These are phyloP conservation scores for Crithidia expoeki DNA, from an alignment of 208 protist genomes.

Conservation along the genomic window DNA sequence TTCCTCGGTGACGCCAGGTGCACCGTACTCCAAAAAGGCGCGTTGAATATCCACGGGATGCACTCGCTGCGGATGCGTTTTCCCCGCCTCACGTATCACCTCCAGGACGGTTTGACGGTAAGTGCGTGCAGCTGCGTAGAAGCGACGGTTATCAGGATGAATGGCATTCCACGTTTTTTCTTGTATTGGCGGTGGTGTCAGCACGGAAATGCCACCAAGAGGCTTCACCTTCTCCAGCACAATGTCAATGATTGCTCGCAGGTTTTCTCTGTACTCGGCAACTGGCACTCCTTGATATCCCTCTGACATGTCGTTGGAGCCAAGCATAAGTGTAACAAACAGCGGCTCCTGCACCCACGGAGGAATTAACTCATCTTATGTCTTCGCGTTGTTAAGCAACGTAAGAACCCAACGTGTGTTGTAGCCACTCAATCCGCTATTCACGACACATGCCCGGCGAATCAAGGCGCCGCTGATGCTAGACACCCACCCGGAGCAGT, in stretches of 20 bases:
- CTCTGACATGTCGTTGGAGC: constrained; percentile 42
- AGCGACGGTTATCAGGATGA: constrained; percentile 1
- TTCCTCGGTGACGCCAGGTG: constrained; percentile 13
- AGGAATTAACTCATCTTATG: constrained; percentile 31
- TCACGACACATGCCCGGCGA: constrained; percentile 54
- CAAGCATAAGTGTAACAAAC: constrained; percentile 60
- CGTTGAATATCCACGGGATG: constrained; percentile 40
- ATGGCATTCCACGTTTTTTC: constrained; percentile 24
- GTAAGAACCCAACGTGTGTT: constrained; percentile 59
- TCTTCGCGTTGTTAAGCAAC: constrained; percentile 30
- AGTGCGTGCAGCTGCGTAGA: constrained; percentile 17
- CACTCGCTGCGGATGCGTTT: constrained; percentile 19
- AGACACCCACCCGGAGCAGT: constrained; percentile 47
- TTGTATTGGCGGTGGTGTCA: constrained; percentile 47
- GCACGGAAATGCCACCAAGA: constrained; percentile 48
- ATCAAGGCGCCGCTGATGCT: constrained; percentile 45
- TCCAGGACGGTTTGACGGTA: constrained; percentile 43
- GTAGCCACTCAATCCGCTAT: constrained; percentile 70
- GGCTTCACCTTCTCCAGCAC: constrained; percentile 33
- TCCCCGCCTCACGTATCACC: constrained; percentile 19
- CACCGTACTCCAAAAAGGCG: constrained; percentile 29
- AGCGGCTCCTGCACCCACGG: constrained; percentile 31
- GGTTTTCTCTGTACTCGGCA: constrained; percentile 38
- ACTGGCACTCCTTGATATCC: constrained; percentile 37
- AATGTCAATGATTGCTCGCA: constrained; percentile 39